These are phyloP conservation scores for Proliferodiscus dingleyae DNA, from an alignment of 2,329 filamentous ascomycete genomes.

Conservation along the genomic window DNA sequence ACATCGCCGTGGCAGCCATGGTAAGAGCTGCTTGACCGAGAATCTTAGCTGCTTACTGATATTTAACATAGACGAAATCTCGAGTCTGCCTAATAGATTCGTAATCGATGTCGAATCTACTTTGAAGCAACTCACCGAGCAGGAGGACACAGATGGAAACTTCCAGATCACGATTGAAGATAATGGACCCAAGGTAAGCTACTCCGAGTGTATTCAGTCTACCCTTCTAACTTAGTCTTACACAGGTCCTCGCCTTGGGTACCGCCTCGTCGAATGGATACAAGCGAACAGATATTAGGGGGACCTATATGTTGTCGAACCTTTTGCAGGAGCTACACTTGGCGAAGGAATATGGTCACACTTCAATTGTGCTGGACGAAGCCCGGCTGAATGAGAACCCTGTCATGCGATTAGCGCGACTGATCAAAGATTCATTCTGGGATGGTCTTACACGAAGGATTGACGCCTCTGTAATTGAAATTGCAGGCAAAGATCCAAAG, in stretches of 20 bases:
- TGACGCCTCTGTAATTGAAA: slow-evolving; percentile 79
- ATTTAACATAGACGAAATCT: slow-evolving; percentile 60
- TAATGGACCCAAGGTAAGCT: slow-evolving; percentile 74
- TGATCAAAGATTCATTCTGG: slow-evolving; percentile 92
- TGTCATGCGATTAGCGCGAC: slow-evolving; percentile 76
- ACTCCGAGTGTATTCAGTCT: no score
- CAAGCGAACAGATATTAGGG: slow-evolving; percentile 85
- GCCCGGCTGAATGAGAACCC: slow-evolving; percentile 92
- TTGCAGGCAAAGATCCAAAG: slow-evolving; percentile 85
- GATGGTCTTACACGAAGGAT: slow-evolving; percentile 83
- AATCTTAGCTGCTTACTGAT: not conserved
- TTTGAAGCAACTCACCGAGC: slow-evolving; percentile 68
- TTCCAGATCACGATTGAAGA: slow-evolving; percentile 98
- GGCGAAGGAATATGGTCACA: slow-evolving; percentile 84
- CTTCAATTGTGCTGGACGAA: slow-evolving; percentile 87
- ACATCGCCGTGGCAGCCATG: slow-evolving; percentile 30
- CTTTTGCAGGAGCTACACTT: slow-evolving; percentile 90
- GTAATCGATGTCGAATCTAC: slow-evolving; percentile 83
- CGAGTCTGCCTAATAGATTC: slow-evolving; percentile 68
- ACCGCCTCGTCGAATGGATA: slow-evolving; percentile 82
- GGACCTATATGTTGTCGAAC: slow-evolving; percentile 97
- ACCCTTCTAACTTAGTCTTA: not conserved
- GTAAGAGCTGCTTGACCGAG: slow-evolving; percentile 17
- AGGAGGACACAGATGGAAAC: slow-evolving; percentile 91
- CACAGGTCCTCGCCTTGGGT: slow-evolving; percentile 73